A percentile compares a stretch with the other conserved stretches of the same genome.
phyloP scores from a whole-genome alignment of 2,329 filamentous ascomycete genomes.

The Paraphoma sp. region DNA sequence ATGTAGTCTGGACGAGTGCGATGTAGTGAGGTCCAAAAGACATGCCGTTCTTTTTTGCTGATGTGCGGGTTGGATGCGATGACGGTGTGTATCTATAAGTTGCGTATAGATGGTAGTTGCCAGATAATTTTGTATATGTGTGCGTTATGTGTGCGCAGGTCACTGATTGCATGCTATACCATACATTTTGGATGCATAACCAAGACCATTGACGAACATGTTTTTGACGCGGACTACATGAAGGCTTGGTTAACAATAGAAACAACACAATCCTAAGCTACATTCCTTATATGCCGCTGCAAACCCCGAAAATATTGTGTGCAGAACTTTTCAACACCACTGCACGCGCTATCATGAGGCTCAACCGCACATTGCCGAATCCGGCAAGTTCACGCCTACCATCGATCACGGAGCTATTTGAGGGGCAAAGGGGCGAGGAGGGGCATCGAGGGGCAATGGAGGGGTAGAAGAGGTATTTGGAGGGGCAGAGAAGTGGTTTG shows the following conservation, averaged over 20 bases:
- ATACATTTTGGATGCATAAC: too few species aligned
- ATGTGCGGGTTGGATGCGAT: not conserved
- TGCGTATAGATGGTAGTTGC: too few species aligned
- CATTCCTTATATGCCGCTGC: too few species aligned
- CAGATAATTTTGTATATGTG: too few species aligned
- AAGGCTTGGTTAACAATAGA: too few species aligned
- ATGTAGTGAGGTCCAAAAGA: too few species aligned
- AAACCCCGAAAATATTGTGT: not conserved
- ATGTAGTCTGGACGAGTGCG: not conserved
- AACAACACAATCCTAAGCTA: too few species aligned
- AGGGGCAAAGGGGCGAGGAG: slow-evolving; percentile 17
- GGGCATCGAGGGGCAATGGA: slow-evolving; percentile 11
- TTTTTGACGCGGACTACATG: too few species aligned
- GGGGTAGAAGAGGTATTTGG: slow-evolving; percentile 7
- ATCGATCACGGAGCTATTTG: slow-evolving; percentile 23
- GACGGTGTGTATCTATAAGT: too few species aligned
- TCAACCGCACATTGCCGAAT: slow-evolving; percentile 1
- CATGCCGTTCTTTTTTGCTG: not conserved
- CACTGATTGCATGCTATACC: too few species aligned
- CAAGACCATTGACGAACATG: too few species aligned
- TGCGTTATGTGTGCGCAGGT: too few species aligned
- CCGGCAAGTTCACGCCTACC: slow-evolving; percentile 3
- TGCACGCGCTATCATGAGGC: not conserved
- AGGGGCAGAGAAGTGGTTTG: not conserved
- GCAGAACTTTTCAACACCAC: not conserved